These are phyloP conservation scores for Irpex sp. DNA, from an alignment of 1,284 basidiomycete genomes.

Conservation along the genomic window DNA sequence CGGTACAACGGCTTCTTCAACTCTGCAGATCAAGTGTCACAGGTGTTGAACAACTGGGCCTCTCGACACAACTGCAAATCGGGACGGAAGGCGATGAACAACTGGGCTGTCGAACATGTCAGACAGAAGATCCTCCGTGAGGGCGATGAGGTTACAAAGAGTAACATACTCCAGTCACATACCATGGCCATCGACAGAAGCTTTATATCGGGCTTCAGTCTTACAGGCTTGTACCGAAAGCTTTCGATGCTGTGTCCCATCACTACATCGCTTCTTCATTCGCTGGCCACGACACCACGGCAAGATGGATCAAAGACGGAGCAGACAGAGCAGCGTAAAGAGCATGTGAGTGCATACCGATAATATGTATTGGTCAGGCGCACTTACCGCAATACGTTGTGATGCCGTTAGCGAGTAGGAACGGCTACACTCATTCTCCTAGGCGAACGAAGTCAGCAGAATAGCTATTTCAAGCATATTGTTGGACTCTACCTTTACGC, in stretches of 20 bases:
- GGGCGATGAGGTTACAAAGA: neutral
- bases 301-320: neutral
- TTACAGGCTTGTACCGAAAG: neutral
- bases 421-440: constrained; percentile 14
- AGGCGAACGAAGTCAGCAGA: constrained; percentile 27
- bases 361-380: neutral
- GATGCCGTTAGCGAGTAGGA: constrained; percentile 8
- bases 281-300: constrained; percentile 3
- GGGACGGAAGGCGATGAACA: no score
- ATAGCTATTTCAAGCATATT: constrained; percentile 25
- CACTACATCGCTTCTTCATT: no score
- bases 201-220: constrained; percentile 2
- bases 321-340: neutral
- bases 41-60: no score
- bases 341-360: neutral
- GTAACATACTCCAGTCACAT: constrained; percentile 1
- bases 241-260: no score
- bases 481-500: constrained; percentile 31
- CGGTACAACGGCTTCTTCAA: no score
- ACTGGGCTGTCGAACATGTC: no score
- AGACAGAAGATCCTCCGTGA: no score
- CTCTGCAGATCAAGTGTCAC: no score
- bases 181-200: neutral
- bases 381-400: neutral
- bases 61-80: no score